Base-by-base conservation (phyloP, 345 rosid species). In the Acer negundo region DNA sequence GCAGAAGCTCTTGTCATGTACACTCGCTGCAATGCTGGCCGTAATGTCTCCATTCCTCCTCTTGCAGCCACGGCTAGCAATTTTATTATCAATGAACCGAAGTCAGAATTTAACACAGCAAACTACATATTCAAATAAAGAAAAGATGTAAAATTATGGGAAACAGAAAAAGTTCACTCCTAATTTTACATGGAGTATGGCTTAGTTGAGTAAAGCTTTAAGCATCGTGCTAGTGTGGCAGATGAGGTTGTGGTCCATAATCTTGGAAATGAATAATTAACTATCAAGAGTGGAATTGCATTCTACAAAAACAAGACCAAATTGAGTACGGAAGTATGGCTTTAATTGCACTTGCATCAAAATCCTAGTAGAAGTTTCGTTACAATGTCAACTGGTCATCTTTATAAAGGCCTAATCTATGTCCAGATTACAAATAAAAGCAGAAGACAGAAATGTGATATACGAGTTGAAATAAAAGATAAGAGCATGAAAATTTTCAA, bases 1-100 rank as follows among this genome's bases (percentile, higher is more conserved):
- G 94, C 88, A 74, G 97, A 92, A 70, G 92, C 97, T 80, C 94
- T 87, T 19, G 92, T 94, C 97, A 92, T 90, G 92, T 91, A 94
- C 49, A 96, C 72, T 68, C 92, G 88, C 79, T 94, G 99, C 87
- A 90, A 90, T 68, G 97, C 94, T 74, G 97, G 97, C 84, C 90
- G 85, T 73, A 94, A 74, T 24, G 97, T 91, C 89, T 91, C 97
- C 92, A 91, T 90, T 31, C 97, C 98, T 74, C 99, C 97, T 83
- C 89, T 89, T 46, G 97, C 97, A 84, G 97, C 98, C 75, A 94
- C 90, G 72, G 90, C 98, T 94, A 79, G 79, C 42, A 82, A 69
- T 67, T 66, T 77, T 55, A 63, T 58, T 79, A n/a, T 28, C 49
- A 76, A 26, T 4, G 7, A 47, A 63, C 7, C 11, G 70, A 31